phyloP scores from a whole-genome alignment of 164 flowering plant species.

The Aristolochia californica region DNA sequence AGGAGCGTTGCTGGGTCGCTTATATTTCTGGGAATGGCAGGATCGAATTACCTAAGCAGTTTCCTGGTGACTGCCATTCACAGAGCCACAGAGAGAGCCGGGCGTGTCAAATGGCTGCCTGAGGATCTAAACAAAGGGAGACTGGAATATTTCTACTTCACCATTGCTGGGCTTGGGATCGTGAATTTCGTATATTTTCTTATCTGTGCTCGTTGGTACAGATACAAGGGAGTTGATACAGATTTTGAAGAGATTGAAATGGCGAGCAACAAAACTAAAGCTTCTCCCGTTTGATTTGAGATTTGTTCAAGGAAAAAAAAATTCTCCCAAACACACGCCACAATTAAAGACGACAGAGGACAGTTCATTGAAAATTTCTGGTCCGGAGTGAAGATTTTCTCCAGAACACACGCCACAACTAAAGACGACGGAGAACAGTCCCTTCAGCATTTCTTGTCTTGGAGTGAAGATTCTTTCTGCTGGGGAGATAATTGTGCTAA shows the following conservation, averaged over 20 bases:
- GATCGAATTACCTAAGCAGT: conserved; percentile 35
- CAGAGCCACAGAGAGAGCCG: neutral
- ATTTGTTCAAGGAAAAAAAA: neutral
- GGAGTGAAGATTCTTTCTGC: too few relatives aligned
- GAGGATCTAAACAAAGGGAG: conserved; percentile 46
- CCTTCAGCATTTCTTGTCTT: too few relatives aligned
- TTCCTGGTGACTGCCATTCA: conserved; percentile 27
- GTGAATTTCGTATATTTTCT: conserved; percentile 35
- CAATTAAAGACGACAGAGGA: too few relatives aligned
- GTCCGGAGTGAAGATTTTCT: too few relatives aligned
- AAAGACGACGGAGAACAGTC: too few relatives aligned
- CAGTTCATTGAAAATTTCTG: too few relatives aligned
- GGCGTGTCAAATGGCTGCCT: conserved; percentile 29
- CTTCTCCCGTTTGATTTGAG: neutral
- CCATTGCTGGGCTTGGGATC: conserved; percentile 23
- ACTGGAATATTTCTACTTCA: conserved; percentile 35
- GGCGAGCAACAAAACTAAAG: neutral
- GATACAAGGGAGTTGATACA: conserved; percentile 24
- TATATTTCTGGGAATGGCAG: conserved; percentile 27
- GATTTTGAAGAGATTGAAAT: neutral
- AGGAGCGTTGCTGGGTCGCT: conserved; percentile 46
- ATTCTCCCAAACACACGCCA: too few relatives aligned
- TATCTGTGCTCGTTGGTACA: conserved; percentile 30
- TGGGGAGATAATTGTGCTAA: too few relatives aligned
- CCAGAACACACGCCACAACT: too few relatives aligned